Conservation (phyloP, 1,284 basidiomycete species). For the Mycosarcoma mackinlayi region DNA sequence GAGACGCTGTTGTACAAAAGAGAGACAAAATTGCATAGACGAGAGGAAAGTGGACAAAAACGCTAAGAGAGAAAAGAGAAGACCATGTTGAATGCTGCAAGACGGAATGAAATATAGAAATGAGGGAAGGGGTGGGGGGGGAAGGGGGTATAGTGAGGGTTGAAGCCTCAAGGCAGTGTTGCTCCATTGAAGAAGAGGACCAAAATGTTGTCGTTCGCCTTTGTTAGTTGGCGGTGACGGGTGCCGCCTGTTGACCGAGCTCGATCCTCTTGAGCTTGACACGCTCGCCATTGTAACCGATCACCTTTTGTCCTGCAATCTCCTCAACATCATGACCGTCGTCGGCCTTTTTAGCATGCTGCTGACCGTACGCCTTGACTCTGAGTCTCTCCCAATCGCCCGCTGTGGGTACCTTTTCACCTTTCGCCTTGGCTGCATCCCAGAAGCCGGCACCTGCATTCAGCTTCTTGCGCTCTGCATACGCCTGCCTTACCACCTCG, state of each 20-base stretch:
- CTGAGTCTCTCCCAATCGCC: slow-evolving; percentile 65
- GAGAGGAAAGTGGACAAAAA: not conserved
- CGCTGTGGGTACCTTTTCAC: slow-evolving; percentile 56
- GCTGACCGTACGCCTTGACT: slow-evolving; percentile 65
- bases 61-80: too few relatives aligned
- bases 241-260: slow-evolving; percentile 5
- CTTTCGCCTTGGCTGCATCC: slow-evolving; percentile 36
- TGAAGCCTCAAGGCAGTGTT: too few relatives aligned
- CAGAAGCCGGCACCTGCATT: slow-evolving; percentile 50
- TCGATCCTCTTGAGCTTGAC: slow-evolving; percentile 15
- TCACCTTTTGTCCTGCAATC: slow-evolving; percentile 59
- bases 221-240: slow-evolving; percentile 23
- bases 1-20: slow-evolving; percentile 26
- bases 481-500: slow-evolving; percentile 59
- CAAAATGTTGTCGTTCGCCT: not conserved
- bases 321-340: slow-evolving; percentile 65
- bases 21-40: not conserved
- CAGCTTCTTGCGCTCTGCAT: slow-evolving; percentile 15
- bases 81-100: slow-evolving; percentile 37
- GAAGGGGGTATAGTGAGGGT: slow-evolving; percentile 35
- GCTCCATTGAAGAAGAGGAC: too few relatives aligned
- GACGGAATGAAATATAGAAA: not conserved
- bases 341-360: slow-evolving; percentile 56
- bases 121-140: not conserved
- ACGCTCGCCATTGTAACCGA: slow-evolving; percentile 53